Evolutionary conservation across 2,329 filamentous ascomycete species (phyloP), one percentile per base, ranked within the genome.

Genomic region (Emmonsia crescens): DNA sequence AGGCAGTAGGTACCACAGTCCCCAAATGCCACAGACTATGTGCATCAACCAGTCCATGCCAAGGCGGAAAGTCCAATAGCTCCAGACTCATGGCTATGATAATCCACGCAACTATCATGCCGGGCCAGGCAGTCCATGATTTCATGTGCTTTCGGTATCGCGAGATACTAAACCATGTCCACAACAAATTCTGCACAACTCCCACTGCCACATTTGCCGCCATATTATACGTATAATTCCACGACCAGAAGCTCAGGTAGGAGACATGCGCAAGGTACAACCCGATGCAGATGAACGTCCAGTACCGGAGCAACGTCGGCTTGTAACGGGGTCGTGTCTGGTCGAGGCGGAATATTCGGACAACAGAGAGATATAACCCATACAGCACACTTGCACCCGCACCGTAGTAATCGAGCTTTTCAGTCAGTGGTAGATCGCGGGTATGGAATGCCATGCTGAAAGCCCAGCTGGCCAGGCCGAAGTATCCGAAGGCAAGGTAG

Each of bases 141-240:
- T 87, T 83, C 54, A 85, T 84, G 21, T 88, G 84, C 73, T 85
- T 85, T 65, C 81, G 79, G 76, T 93, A 97, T 67, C 87, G 83
- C 66, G 79, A 78, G 67, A 89, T 84, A 72, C 89, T 92, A 76
- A 96, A 96, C 74, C 84, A 88, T 51, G 82, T 89, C 94, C 94
- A 97, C 62, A 97, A 77, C 3, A 86, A 59, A 69, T 97, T 96
- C 71, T 91, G 87, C 4, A 92, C 74, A 48, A 91, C 79, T 3
- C 94, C 94, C 12, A 89, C 84, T 2, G 83, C 85, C 24, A 99
- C 89, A 70, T 97, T 99, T 59, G 92, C 94, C 1, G 88, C 85
- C 91, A 99, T 97, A 73, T 99, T 99, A 78, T 99, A 99, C 5
- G 88, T 89, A 74, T 99, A 99, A 75, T 97, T 89, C 89, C 94